Percentiles rank a stretch among this genome's conserved stretches.
These are phyloP conservation scores for Sungouiella thailandica DNA, from an alignment of 805 yeast species.

Conservation along the genomic window DNA sequence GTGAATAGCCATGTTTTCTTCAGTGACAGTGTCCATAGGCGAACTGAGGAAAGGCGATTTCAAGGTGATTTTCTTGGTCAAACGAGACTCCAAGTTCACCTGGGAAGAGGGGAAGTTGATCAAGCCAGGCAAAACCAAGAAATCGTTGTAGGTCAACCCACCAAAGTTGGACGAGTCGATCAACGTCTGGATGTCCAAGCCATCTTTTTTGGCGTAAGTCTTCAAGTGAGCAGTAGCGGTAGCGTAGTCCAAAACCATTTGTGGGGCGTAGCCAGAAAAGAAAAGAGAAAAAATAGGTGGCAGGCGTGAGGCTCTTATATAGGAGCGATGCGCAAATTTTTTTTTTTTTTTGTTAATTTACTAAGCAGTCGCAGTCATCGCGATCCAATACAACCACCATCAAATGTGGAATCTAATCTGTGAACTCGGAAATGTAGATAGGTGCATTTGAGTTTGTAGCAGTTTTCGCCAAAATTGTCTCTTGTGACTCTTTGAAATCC, in stretches of 20 bases:
- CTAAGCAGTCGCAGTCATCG: no score
- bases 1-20: slow-evolving; percentile 94
- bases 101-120: slow-evolving; percentile 77
- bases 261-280: slow-evolving; percentile 41
- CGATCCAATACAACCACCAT: no score
- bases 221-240: slow-evolving; percentile 67
- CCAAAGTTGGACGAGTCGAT: slow-evolving; percentile 91
- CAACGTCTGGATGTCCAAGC: slow-evolving; percentile 74
- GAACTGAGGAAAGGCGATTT: slow-evolving; percentile 95
- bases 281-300: slow-evolving; percentile 13
- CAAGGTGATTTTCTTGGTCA: slow-evolving; percentile 87
- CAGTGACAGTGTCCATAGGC: slow-evolving; percentile 99
- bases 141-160: slow-evolving; percentile 96
- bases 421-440: no score
- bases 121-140: slow-evolving; percentile 92
- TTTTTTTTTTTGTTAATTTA: neutral
- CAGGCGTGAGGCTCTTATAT: slow-evolving; percentile 5
- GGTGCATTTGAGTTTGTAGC: no score
- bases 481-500: no score
- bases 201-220: slow-evolving; percentile 70
- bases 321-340: slow-evolving; percentile 2
- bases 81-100: slow-evolving; percentile 76
- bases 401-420: no score
- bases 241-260: slow-evolving; percentile 37
- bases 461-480: no score